Evolutionary conservation across 257 asterid species (phyloP), one percentile per base, ranked within the genome.

Genomic region (Ilex asprella): DNA sequence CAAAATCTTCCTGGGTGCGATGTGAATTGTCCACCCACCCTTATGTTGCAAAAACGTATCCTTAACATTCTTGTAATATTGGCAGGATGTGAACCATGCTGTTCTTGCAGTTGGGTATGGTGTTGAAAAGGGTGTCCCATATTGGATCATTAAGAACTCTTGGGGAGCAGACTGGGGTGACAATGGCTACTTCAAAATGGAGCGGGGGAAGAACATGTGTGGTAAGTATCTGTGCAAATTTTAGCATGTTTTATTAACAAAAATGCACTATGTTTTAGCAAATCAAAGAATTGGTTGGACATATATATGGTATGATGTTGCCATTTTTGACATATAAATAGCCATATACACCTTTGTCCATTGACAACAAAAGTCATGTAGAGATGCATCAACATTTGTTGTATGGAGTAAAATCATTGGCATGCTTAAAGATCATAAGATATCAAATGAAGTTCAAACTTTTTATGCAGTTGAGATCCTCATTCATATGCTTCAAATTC

Each of bases 161-260:
- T 89, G 99, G 99, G 99, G 97, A 77, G 84, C 81, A 59, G 81
- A 78, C 55, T 89, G 97, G 97, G 99, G 97, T 51, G 96, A 82
- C 77, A 30, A 82, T 2, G 97, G 97, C 10, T 92, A 89, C 79
- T 92, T 92, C 61, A 92, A 92, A 76, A 92, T 89, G 96, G 97
- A 86, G 83, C 68, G 81, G 89, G 99, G 95, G 67, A 91, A 86
- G 81, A 91, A 91, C 85, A 87, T 86, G 96, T 91, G 96, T 70
- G 96, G 96, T 91, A 71, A 82, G 86, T 76, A 16, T 73, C 69
- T 30, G 14, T 12, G 47, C 15, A 46, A 46, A 4, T 46, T 14
- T 3, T 46, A 46, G n/a, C 14, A 2, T 11, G 4, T 46, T 3
- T 2, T 46, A 2, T 14, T 14, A 46, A 46, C 52, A 3, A 46